Evolutionary conservation across 805 yeast genomes (phyloP).

Genomic region (Saturnispora zaruensis): DNA sequence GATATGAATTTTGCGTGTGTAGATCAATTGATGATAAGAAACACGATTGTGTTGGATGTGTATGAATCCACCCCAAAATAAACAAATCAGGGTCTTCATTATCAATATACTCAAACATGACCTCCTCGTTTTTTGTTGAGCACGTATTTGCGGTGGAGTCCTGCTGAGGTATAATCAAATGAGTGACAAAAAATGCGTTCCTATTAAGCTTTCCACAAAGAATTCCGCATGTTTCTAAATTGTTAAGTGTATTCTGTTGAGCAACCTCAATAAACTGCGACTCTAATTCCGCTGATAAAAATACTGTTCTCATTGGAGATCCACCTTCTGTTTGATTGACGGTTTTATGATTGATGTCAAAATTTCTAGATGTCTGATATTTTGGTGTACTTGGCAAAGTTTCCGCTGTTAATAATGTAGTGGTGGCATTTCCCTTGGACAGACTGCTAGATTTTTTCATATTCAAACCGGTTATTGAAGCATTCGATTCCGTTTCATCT

Average conservation of each 20-base stretch:
- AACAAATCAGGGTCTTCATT: conserved; percentile 39
- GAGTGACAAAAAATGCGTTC: conserved; percentile 56
- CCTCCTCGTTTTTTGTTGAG: conserved; percentile 51
- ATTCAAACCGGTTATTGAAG: not conserved
- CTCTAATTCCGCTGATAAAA: conserved; percentile 39
- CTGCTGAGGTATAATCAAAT: conserved; percentile 55
- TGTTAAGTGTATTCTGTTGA: conserved; percentile 37
- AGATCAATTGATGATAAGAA: conserved; percentile 57
- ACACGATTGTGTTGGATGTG: conserved; percentile 69
- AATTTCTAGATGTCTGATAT: not conserved
- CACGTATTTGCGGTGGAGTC: conserved; percentile 57
- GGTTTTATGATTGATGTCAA: conserved; percentile 29
- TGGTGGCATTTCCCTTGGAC: not conserved
- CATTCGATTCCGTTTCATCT: conserved; percentile 4
- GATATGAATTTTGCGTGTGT: conserved; percentile 62
- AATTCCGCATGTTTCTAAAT: conserved; percentile 60
- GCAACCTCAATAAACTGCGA: conserved; percentile 39
- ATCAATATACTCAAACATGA: conserved; percentile 48
- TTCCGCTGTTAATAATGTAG: not conserved
- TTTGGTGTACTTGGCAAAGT: not conserved
- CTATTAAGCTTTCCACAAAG: conserved; percentile 53
- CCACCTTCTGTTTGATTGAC: conserved; percentile 47
- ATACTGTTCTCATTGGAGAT: conserved; percentile 42
- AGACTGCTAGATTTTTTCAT: not conserved
- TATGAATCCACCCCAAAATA: conserved; percentile 68